Conservation (phyloP, 2,329 filamentous ascomycete genomes). For the Sarocladiaceae sp. region DNA sequence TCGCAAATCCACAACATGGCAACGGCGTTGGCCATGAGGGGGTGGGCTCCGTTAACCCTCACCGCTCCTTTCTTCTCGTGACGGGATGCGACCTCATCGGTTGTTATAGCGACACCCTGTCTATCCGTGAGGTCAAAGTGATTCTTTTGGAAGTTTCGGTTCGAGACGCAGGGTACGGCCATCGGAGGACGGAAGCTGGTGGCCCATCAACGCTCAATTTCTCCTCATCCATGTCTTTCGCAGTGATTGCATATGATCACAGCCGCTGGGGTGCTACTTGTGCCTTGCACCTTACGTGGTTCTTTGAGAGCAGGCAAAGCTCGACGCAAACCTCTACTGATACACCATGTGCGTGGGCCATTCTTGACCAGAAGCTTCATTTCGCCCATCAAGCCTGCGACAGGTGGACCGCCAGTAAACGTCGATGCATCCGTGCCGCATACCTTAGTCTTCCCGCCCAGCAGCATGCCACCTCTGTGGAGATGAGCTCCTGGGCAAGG, state of each 20-base stretch:
- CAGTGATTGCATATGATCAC: too few species aligned
- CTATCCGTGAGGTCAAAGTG: too few species aligned
- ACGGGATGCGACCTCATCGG: background rate
- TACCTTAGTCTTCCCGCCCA: conserved; percentile 27
- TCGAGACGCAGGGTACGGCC: too few species aligned
- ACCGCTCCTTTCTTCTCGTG: conserved; percentile 2
- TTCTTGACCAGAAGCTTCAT: background rate
- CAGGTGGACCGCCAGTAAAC: background rate
- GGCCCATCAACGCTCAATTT: too few species aligned
- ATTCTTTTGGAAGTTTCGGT: too few species aligned
- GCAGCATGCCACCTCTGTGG: conserved; percentile 18
- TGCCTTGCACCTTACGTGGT: too few species aligned
- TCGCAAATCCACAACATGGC: too few species aligned
- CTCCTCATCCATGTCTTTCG: too few species aligned
- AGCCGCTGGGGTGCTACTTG: too few species aligned
- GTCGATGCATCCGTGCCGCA: conserved; percentile 9
- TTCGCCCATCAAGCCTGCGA: background rate
- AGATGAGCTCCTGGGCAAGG: conserved; percentile 14
- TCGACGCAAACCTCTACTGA: background rate
- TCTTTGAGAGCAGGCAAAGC: background rate
- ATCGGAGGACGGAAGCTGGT: too few species aligned
- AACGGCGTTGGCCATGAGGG: too few species aligned
- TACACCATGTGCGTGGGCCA: too few species aligned
- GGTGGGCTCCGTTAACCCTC: background rate
- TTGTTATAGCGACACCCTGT: conserved; percentile 2